Base-by-base conservation (phyloP, 345 rosid genomes). In the Trapa incisa region DNA sequence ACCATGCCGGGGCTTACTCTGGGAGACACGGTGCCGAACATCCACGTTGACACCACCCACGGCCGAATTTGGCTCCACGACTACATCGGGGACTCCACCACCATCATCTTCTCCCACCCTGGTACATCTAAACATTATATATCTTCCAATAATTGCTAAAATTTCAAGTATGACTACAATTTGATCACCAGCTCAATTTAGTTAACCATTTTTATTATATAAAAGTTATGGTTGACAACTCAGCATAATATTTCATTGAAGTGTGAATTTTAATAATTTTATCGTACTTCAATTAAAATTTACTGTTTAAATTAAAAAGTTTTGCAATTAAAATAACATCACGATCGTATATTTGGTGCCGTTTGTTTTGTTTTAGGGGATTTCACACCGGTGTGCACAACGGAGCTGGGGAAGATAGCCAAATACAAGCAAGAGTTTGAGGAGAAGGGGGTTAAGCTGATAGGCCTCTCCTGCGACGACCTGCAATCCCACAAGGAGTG, bases 341-440 rank as follows among this genome's bases (percentile, higher is more conserved):
- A 22, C n/a, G n/a, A n/a, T n/a, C n/a, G n/a, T n/a, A n/a, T n/a
- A 37, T 12, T 3, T 33, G 64, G 29, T 35, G 56, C 29, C 29
- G 29, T 22, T 22, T 22, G 29, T 12, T 3, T 0, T 13, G 16
- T 9, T 72, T 66, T 33, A 90, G 96, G 85, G 47, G 97, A 91
- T 77, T 91, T 91, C 79, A 91, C 93, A 0, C 96, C 96, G 0
- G 93, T 86, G 0, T 91, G 96, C 73, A 91, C 93, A 0, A 87
- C 96, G 37, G 96, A 91, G 70, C 91, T 89, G 0, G 89, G 84
- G 3, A 77, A 80, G 79, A 85, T 91, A 82, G 96, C 84, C 0
- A 76, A 78, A 47, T 76, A 78, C 37, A 76, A 71, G 56, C 66
- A 72, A 6, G 88, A 89, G 79, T 87, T 87, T 47, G 80, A 65